Percentiles rank a stretch among this genome's conserved stretches.
Evolutionary conservation across 441 rosid genomes (phyloP).

Genomic region (Iberis amara): DNA sequence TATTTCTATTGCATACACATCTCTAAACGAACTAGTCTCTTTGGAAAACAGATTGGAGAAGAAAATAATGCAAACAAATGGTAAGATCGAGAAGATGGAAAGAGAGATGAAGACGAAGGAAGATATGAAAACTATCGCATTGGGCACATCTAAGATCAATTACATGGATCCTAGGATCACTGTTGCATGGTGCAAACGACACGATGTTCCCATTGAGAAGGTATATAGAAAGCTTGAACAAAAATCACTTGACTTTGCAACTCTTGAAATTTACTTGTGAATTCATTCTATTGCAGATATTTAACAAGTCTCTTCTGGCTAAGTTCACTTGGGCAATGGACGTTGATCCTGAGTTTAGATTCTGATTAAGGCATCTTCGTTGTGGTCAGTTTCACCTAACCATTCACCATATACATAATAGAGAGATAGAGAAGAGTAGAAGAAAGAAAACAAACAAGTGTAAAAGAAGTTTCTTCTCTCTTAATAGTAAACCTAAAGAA

Average conservation of each 20-base stretch:
- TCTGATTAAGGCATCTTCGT: conserved; percentile 39
- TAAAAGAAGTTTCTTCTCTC: conserved; percentile 25
- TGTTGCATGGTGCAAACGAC: conserved; percentile 99
- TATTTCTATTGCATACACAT: not conserved
- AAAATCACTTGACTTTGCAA: conserved; percentile 4
- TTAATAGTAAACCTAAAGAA: conserved; percentile 15
- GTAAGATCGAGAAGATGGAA: conserved; percentile 85
- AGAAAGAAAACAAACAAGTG: conserved; percentile 12
- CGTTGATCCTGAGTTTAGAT: conserved; percentile 92
- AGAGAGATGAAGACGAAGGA: conserved; percentile 78
- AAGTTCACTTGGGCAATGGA: conserved; percentile 99
- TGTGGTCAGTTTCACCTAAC: conserved; percentile 30
- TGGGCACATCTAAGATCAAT: conserved; percentile 96
- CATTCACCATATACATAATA: conserved; percentile 29
- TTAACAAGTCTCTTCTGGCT: conserved; percentile 90
- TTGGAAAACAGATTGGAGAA: conserved; percentile 51
- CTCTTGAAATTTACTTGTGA: not conserved
- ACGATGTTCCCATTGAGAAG: conserved; percentile 98
- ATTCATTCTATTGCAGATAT: conserved; percentile 51
- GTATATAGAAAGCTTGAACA: conserved; percentile 33
- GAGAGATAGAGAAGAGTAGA: conserved; percentile 25
- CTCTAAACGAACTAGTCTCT: not conserved
- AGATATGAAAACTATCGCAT: conserved; percentile 87
- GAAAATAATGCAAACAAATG: conserved; percentile 60
- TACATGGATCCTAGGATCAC: conserved; percentile 97